These are phyloP conservation scores for Pseudogymnoascus verrucosus DNA, from an alignment of 2,329 filamentous ascomycete genomes.

Conservation along the genomic window DNA sequence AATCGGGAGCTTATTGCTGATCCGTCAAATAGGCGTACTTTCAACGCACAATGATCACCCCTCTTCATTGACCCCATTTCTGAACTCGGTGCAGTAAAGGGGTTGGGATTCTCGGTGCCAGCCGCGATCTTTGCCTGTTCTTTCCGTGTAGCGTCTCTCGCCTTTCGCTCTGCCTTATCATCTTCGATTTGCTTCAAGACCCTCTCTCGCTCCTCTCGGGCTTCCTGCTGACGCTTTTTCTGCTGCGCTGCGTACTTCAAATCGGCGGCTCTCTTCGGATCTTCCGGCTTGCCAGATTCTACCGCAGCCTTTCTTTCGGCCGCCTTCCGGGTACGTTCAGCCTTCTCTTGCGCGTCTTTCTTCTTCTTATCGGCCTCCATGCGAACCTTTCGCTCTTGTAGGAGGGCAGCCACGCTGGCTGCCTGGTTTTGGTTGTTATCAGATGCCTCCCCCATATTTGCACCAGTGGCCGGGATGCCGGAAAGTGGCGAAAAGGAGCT, in stretches of 20 bases:
- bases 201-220: constrained; percentile 59
- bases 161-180: constrained; percentile 62
- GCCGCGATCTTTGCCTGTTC: constrained; percentile 26
- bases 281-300: constrained; percentile 28
- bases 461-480: neutral
- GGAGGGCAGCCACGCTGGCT: constrained; percentile 28
- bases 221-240: constrained; percentile 55
- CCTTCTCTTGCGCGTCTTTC: constrained; percentile 29
- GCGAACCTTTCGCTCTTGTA: constrained; percentile 44
- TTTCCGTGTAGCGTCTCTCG: constrained; percentile 44
- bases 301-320: constrained; percentile 38
- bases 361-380: constrained; percentile 42
- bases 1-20: constrained; percentile 70
- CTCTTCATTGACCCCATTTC: constrained; percentile 11
- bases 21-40: constrained; percentile 78
- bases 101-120: neutral
- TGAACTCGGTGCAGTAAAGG: constrained; percentile 1
- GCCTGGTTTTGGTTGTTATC: constrained; percentile 9
- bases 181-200: constrained; percentile 69
- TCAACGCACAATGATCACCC: constrained; percentile 49
- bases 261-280: constrained; percentile 33
- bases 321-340: constrained; percentile 34
- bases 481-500: neutral
- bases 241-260: constrained; percentile 46
- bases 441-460: constrained; percentile 4